These are phyloP conservation scores for Phylloporus sp. DNA, from an alignment of 768 basidiomycete species.

Conservation along the genomic window DNA sequence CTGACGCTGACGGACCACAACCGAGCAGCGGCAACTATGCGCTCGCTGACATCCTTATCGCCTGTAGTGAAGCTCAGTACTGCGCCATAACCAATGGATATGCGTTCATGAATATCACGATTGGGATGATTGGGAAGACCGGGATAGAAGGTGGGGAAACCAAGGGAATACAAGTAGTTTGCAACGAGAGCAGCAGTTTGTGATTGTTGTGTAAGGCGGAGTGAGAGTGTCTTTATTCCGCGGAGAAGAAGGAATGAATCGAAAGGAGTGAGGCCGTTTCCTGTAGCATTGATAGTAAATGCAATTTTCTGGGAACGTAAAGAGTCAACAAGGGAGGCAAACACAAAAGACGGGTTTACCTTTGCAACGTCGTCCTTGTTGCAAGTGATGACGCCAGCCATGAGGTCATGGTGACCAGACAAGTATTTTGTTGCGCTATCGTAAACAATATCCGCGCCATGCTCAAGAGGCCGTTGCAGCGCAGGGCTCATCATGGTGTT, in stretches of 20 bases:
- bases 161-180: constrained; percentile 75
- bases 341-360: constrained; percentile 33
- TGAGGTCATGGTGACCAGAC: constrained; percentile 97
- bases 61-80: constrained; percentile 95
- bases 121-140: constrained; percentile 81
- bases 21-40: constrained; percentile 87
- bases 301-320: constrained; percentile 63
- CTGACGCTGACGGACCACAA: constrained; percentile 98
- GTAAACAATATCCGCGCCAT: constrained; percentile 96
- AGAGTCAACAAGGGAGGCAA: not conserved
- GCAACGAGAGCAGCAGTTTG: constrained; percentile 79
- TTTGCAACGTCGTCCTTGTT: constrained; percentile 89
- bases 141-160: constrained; percentile 91
- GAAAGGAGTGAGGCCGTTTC: constrained; percentile 92
- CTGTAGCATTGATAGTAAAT: constrained; percentile 89
- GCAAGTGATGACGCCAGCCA: constrained; percentile 95
- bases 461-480: constrained; percentile 89
- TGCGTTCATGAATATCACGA: constrained; percentile 83
- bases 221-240: constrained; percentile 92
- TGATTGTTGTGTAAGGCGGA: constrained; percentile 96
- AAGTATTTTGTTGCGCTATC: constrained; percentile 98
- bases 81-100: constrained; percentile 88
- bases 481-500: constrained; percentile 99
- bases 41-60: constrained; percentile 84
- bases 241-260: constrained; percentile 95